These are phyloP conservation scores for Scutellaria minor DNA, from an alignment of 257 asterid species.

Conservation along the genomic window DNA sequence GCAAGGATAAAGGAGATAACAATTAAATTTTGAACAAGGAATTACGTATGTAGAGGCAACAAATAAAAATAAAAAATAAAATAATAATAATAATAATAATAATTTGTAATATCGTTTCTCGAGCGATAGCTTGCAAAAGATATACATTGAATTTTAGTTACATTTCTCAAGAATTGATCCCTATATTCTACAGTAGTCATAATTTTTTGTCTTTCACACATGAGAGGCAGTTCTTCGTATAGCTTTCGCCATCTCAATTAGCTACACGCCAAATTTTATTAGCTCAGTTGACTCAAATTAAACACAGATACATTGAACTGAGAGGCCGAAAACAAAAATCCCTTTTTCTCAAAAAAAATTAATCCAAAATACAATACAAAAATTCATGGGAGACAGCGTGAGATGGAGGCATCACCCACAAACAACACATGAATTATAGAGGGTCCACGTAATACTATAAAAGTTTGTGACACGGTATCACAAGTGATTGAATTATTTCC, in stretches of 20 bases:
- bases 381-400: too few species aligned
- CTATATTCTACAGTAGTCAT: not conserved
- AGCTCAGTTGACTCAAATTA: not conserved
- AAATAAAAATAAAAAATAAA: too few species aligned
- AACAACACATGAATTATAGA: too few species aligned
- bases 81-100: not conserved
- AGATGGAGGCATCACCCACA: too few species aligned
- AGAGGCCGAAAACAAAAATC: not conserved
- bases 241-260: conserved; percentile 25
- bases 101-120: not conserved
- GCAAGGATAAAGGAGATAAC: conserved; percentile 47
- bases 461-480: too few species aligned
- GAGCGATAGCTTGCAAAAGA: not conserved
- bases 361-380: conserved; percentile 23
- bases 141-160: not conserved
- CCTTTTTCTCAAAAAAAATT: not conserved
- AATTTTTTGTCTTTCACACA: not conserved
- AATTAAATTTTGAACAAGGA: conserved; percentile 32
- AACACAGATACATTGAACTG: not conserved
- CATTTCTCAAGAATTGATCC: not conserved
- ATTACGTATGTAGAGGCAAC: not conserved
- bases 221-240: not conserved
- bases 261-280: conserved; percentile 11
- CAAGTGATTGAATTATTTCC: conserved; percentile 10
- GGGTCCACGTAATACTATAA: too few species aligned